Evolutionary conservation across 2,329 filamentous ascomycete genomes (phyloP).

Genomic region (Aspergillus brunneoviolaceus): DNA sequence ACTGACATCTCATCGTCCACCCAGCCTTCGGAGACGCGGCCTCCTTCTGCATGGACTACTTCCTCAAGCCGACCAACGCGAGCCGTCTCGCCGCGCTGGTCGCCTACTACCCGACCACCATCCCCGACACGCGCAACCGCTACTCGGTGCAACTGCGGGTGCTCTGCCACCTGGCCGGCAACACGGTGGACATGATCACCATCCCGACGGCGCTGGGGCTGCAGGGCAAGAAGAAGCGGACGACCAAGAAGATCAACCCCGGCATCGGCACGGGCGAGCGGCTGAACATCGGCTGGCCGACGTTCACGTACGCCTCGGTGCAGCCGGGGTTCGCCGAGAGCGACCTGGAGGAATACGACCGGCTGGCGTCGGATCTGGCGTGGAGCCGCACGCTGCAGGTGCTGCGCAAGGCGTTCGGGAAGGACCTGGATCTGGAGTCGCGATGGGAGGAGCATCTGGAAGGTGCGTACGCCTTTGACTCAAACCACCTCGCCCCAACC

Average conservation of each 20-base stretch:
- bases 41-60: conserved; percentile 58
- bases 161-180: conserved; percentile 58
- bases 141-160: conserved; percentile 46
- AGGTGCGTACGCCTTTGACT: conserved; percentile 18
- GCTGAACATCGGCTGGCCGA: conserved; percentile 32
- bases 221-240: conserved; percentile 51
- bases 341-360: conserved; percentile 67
- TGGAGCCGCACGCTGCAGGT: conserved; percentile 65
- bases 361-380: conserved; percentile 63
- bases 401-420: conserved; percentile 60
- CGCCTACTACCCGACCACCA: conserved; percentile 62
- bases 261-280: conserved; percentile 53
- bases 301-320: conserved; percentile 56
- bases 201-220: conserved; percentile 54
- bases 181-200: conserved; percentile 50
- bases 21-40: conserved; percentile 63
- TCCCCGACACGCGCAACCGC: conserved; percentile 50
- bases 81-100: conserved; percentile 56
- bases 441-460: conserved; percentile 39
- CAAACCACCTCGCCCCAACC: not conserved
- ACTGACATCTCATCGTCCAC: not conserved
- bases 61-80: conserved; percentile 56
- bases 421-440: conserved; percentile 38
- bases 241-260: conserved; percentile 50
- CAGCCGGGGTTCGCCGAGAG: conserved; percentile 69